A percentile compares a stretch with the other conserved stretches of the same genome.
Evolutionary conservation across 441 rosid species (phyloP).

Genomic region (Viola pubescens): DNA sequence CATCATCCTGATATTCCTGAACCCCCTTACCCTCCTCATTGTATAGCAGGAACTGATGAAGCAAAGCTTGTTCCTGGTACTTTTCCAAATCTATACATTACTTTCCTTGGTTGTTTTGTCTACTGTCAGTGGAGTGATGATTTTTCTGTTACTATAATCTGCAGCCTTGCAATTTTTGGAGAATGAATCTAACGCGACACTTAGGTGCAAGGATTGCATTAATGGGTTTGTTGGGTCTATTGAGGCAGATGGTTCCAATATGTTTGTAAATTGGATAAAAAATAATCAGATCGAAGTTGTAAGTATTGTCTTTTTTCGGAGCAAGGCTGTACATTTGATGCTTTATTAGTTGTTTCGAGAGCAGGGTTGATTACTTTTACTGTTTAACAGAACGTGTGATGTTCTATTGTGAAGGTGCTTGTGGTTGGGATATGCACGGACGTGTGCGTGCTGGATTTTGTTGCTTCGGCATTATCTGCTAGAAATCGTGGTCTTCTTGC

Average conservation of each 20-base stretch:
- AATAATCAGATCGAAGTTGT: conserved; percentile 58
- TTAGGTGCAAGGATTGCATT: conserved; percentile 66
- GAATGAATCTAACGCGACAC: conserved; percentile 48
- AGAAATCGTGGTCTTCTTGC: conserved; percentile 55
- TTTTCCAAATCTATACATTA: not conserved
- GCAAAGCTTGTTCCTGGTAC: conserved; percentile 71
- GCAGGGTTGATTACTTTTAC: not conserved
- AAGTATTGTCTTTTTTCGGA: conserved; percentile 17
- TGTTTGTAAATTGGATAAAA: conserved; percentile 68
- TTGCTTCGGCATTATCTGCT: conserved; percentile 54
- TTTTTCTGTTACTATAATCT: not conserved
- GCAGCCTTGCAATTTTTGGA: conserved; percentile 71
- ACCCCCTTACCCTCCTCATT: conserved; percentile 78
- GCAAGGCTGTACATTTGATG: not conserved
- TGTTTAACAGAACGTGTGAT: not conserved
- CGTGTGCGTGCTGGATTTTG: conserved; percentile 75
- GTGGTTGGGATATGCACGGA: conserved; percentile 95
- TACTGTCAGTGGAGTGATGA: not conserved
- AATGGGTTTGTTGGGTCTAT: conserved; percentile 78
- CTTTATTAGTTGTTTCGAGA: too few species aligned
- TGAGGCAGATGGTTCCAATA: conserved; percentile 73
- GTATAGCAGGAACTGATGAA: conserved; percentile 73
- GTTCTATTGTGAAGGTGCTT: conserved; percentile 39
- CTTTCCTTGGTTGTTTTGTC: not conserved
- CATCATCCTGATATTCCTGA: conserved; percentile 82